These are phyloP conservation scores for Dysphania ambrosioides DNA, from an alignment of 148 eudicot genomes.

Conservation along the genomic window DNA sequence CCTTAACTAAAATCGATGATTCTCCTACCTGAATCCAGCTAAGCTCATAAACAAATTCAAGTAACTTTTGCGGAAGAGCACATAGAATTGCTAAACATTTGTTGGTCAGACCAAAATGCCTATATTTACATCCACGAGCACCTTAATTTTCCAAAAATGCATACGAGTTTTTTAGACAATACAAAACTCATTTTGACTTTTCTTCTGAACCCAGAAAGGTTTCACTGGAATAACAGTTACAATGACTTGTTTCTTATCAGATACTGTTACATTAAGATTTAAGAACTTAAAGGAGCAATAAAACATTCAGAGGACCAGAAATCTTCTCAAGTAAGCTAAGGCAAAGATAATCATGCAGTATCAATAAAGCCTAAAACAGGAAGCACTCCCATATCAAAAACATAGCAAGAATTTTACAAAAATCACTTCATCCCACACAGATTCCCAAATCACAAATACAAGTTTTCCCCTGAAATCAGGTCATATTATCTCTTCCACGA, in stretches of 20 bases:
- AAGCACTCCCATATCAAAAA: background rate
- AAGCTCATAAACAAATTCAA: background rate
- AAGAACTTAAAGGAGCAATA: background rate
- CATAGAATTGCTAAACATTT: background rate
- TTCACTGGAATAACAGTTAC: too few species aligned
- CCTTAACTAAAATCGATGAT: background rate
- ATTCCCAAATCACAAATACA: background rate
- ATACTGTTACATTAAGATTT: background rate
- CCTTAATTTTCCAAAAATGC: too few species aligned
- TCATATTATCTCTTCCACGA: background rate
- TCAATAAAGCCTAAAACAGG: background rate
- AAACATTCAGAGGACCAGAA: background rate
- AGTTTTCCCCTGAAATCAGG: too few species aligned
- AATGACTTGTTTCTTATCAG: background rate
- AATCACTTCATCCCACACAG: background rate
- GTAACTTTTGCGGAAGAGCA: background rate
- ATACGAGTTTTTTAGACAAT: too few species aligned
- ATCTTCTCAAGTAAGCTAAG: background rate
- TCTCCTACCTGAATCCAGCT: background rate
- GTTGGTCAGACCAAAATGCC: background rate
- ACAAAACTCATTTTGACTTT: too few species aligned
- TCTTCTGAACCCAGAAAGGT: too few species aligned
- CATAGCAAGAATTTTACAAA: background rate
- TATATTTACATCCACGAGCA: too few species aligned
- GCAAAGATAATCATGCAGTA: background rate